phyloP scores from a whole-genome alignment of 768 basidiomycete genomes.

The Obba rivulosa region DNA sequence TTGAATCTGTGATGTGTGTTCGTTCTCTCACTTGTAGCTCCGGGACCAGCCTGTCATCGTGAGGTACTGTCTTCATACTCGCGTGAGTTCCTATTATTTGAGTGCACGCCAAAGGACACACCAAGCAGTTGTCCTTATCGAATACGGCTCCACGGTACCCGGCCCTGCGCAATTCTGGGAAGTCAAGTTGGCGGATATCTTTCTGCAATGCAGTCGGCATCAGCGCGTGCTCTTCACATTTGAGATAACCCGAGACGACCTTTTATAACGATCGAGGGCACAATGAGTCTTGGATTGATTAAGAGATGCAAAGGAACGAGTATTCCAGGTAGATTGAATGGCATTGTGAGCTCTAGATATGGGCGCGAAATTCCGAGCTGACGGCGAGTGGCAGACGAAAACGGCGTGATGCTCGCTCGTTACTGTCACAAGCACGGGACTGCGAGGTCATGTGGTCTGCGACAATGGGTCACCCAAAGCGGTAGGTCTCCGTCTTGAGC shows the following conservation, averaged over 20 bases:
- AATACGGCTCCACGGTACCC: conserved; percentile 91
- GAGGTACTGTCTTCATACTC: conserved; percentile 75
- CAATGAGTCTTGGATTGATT: conserved; percentile 57
- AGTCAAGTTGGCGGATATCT: conserved; percentile 87
- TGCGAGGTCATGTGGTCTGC: no score
- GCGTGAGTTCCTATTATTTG: not conserved
- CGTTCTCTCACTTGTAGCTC: conserved; percentile 55
- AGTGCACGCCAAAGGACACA: conserved; percentile 29
- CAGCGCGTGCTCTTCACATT: not conserved
- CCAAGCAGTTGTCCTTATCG: conserved; percentile 98
- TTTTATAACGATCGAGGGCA: conserved; percentile 63
- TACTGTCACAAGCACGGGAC: no score
- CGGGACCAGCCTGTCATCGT: conserved; percentile 70
- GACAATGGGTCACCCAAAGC: no score
- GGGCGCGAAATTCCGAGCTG: no score
- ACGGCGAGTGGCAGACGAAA: no score
- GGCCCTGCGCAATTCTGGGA: conserved; percentile 58
- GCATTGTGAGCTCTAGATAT: conserved; percentile 38
- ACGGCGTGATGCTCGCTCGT: no score
- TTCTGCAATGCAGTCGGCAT: conserved; percentile 21
- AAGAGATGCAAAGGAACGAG: conserved; percentile 69
- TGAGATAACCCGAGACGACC: conserved; percentile 36
- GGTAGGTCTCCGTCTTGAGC: no score
- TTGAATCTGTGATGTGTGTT: not conserved
- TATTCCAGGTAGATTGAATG: conserved; percentile 67